Percentiles rank a stretch among this genome's conserved stretches.
These are phyloP conservation scores for Stereocaulon alpinum DNA, from an alignment of 495 filamentous ascomycete genomes.

Conservation along the genomic window DNA sequence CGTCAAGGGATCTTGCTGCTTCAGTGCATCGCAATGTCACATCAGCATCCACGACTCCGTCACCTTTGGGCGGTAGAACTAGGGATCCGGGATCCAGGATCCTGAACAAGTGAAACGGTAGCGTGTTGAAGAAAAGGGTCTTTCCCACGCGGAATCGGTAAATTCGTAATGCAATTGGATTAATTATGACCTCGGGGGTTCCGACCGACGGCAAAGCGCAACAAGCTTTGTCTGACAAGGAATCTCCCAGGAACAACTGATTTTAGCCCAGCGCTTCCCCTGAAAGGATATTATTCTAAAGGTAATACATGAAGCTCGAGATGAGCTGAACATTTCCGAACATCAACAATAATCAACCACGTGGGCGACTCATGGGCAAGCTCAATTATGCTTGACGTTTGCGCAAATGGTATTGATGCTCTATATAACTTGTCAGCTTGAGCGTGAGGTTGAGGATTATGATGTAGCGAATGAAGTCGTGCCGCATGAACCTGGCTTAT, in stretches of 20 bases:
- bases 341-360: neutral
- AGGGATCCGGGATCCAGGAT: too few relatives aligned
- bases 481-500: neutral
- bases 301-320: neutral
- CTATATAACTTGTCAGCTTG: neutral
- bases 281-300: too few relatives aligned
- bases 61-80: too few relatives aligned
- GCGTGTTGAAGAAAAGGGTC: neutral
- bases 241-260: neutral
- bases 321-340: neutral
- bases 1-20: neutral
- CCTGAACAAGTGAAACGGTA: neutral
- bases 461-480: neutral
- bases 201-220: neutral
- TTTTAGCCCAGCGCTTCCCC: constrained; percentile 6
- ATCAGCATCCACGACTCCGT: too few relatives aligned
- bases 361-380: neutral
- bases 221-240: neutral
- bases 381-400: neutral
- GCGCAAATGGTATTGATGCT: neutral
- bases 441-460: neutral
- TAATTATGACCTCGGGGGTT: neutral
- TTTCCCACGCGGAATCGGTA: neutral
- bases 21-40: neutral
- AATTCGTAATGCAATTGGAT: neutral